Evolutionary conservation across 371 early-diverging fungal genomes (phyloP).

Genomic region (Batrachochytrium dendrobatidis): DNA sequence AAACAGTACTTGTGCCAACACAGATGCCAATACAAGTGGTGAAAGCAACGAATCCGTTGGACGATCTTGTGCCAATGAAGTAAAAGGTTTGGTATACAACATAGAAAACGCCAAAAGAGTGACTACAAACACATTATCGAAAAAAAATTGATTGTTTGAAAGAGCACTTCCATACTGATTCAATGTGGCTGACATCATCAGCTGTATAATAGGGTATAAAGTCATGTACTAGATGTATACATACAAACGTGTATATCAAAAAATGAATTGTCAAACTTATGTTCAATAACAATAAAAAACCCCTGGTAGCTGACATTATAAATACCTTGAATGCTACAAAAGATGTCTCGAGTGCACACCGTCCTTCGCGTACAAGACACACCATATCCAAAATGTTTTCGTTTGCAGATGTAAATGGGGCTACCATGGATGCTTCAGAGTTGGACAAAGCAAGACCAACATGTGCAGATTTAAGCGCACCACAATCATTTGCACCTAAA

Average conservation of each 20-base stretch:
- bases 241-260: background rate
- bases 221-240: slow-evolving; percentile 27
- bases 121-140: slow-evolving; percentile 58
- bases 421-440: slow-evolving; percentile 74
- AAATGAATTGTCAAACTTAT: too few relatives aligned
- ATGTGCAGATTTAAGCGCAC: slow-evolving; percentile 84
- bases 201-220: slow-evolving; percentile 54
- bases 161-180: slow-evolving; percentile 52
- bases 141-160: slow-evolving; percentile 61
- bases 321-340: slow-evolving; percentile 66
- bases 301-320: too few relatives aligned
- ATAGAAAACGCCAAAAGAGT: slow-evolving; percentile 52
- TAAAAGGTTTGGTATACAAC: slow-evolving; percentile 53
- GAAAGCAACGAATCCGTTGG: slow-evolving; percentile 67
- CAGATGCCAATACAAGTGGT: slow-evolving; percentile 49
- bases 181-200: slow-evolving; percentile 60
- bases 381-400: slow-evolving; percentile 62
- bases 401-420: slow-evolving; percentile 68
- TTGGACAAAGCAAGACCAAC: slow-evolving; percentile 84
- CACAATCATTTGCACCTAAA: slow-evolving; percentile 86
- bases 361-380: slow-evolving; percentile 62
- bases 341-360: slow-evolving; percentile 66
- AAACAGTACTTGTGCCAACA: slow-evolving; percentile 50
- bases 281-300: too few relatives aligned
- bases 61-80: slow-evolving; percentile 42